Base-by-base conservation (phyloP, 495 filamentous ascomycete genomes). In the Penicillium bovifimosum region DNA sequence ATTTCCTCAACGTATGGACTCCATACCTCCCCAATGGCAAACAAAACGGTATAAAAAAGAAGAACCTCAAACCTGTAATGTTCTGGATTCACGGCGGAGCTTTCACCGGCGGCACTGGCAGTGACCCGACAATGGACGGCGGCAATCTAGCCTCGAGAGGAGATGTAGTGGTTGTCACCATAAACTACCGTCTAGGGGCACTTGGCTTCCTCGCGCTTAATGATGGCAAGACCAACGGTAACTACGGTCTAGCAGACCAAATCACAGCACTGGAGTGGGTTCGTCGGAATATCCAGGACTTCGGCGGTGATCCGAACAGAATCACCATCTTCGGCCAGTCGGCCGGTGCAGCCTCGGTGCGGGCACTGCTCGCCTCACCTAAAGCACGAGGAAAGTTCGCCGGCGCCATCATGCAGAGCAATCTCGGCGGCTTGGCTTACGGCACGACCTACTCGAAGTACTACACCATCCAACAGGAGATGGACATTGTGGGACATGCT, bases 291-390 rank as follows among this genome's bases (percentile, higher is more conserved):
- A 70, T 70, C 10, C 26, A 53, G 3, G 58, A 62, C 24, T 77
- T 78, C 44, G 73, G 76, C 17, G 76, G 76, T 11, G 73, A 78
- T 48, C 39, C 84, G 1, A 65, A 70, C 33, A 77, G 76, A 54
- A 78, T 85, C 24, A 75, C 71, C 4, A 70, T 84, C 28, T 78
- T 76, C 56, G 83, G 81, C 20, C 72, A 83, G 55, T 76, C 69
- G 29, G 76, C 82, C 9, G 68, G 67, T 10, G 67, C 68, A 18
- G 78, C 71, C 10, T 77, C 76, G 9, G 75, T 81, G 1, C 49
- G 63, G 16, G 65, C 60, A 5, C 39, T 68, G n/a, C 51, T 68
- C 9, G 60, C 60, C 16, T 67, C 64, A 6, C 52, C 59, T 3
- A 50, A 54, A 28, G 68, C 74, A 9, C 67, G 70, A 32, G 70